Evolutionary conservation across 768 basidiomycete species (phyloP), one percentile per base, ranked within the genome.

Genomic region (Tricholoma flavovirens): DNA sequence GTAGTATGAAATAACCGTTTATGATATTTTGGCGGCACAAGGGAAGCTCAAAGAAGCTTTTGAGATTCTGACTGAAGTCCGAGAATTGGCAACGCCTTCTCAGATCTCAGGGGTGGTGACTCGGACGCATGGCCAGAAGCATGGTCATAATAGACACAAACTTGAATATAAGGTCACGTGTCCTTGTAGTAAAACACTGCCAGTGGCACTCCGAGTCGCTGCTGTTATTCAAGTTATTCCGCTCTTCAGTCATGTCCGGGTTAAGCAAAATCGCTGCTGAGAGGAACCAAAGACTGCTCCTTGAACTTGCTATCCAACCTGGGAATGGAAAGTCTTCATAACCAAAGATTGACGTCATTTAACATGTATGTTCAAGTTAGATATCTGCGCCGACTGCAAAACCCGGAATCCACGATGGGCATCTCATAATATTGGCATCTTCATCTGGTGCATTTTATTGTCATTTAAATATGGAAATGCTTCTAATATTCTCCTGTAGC

Each of bases 321-420:
- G 93, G 93, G 55, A 97, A 97, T 66, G 88, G 93, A 85, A 67
- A 71, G 80, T 64, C 42, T n/a, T 51, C 5, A 4, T 12, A 14
- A 29, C 53, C 60, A 40, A 35, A 17, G 30, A 36, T 24, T 57
- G 35, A 56, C 56, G 54, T 59, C 55, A 61, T 56, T 57, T 53
- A 38, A 22, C 32, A 56, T 56, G 11, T 26, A 26, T 55, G n/a
- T n/a, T n/a, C 63, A 56, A 49, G 26, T 12, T 65, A 97, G 94
- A 93, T 68, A 69, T 80, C 11, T 98, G 95, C 68, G 94, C 95
- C 5, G 95, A 98, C 70, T 98, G 95, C 69, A 91, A 88, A 71
- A 73, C 87, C n/a, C 78, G 86, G 55, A 80, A 83, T 63, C 94
- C 94, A 5, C 76, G 92, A 71, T 98, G 95, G 95, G 88, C 92